Evolutionary conservation across 2,329 filamentous ascomycete species (phyloP).

Genomic region (Boeremia exigua): DNA sequence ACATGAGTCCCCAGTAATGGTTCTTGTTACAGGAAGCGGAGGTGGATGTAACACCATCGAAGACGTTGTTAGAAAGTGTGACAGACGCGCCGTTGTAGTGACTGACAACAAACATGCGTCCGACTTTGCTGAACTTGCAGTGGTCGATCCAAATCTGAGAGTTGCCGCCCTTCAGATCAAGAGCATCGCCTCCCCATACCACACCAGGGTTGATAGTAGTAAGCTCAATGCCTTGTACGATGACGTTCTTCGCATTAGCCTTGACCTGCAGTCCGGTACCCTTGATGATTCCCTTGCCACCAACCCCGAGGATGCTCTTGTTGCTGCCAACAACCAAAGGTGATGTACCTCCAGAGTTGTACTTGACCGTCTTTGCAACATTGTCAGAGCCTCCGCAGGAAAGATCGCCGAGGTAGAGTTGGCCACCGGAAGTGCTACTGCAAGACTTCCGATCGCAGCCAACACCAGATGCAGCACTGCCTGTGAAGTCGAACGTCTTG

Average conservation of each 20-base stretch:
- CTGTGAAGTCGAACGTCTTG: conserved; percentile 36
- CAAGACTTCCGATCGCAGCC: conserved; percentile 31
- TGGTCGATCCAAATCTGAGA: conserved; percentile 48
- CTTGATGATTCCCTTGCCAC: conserved; percentile 49
- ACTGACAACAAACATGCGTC: conserved; percentile 54
- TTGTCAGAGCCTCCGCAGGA: conserved; percentile 24
- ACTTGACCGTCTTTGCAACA: conserved; percentile 36
- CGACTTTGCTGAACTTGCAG: conserved; percentile 52
- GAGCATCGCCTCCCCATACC: conserved; percentile 50
- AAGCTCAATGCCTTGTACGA: conserved; percentile 51
- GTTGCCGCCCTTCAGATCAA: conserved; percentile 43
- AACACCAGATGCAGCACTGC: conserved; percentile 23
- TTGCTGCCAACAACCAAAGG: conserved; percentile 48
- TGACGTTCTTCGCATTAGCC: conserved; percentile 43
- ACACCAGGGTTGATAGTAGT: conserved; percentile 48
- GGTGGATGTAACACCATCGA: conserved; percentile 53
- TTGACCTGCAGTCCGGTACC: conserved; percentile 51
- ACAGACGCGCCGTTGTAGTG: conserved; percentile 45
- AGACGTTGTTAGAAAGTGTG: conserved; percentile 56
- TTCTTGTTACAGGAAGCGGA: conserved; percentile 55
- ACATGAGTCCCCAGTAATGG: conserved; percentile 57
- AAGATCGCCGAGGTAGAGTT: conserved; percentile 32
- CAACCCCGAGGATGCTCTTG: conserved; percentile 52
- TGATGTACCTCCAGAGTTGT: conserved; percentile 41
- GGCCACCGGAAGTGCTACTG: conserved; percentile 23